These are phyloP conservation scores for Aspergillus aculeatus DNA, from an alignment of 2,329 filamentous ascomycete genomes.

Conservation along the genomic window DNA sequence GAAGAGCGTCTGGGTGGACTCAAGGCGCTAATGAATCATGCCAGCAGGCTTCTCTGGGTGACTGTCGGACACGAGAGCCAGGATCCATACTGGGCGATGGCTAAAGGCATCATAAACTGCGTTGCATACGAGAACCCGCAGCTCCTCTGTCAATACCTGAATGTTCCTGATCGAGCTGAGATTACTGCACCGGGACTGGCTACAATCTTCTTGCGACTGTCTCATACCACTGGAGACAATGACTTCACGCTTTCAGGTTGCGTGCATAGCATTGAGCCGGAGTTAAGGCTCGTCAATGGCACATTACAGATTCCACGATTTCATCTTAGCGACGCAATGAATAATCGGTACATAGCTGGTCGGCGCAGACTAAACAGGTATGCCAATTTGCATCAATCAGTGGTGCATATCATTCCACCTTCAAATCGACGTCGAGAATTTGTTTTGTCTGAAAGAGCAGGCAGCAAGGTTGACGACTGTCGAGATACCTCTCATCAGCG, in stretches of 20 bases:
- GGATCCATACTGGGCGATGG: neutral
- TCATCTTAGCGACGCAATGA: neutral
- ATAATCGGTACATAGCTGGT: neutral
- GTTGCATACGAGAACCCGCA: slow-evolving; percentile 3
- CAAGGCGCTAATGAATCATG: neutral
- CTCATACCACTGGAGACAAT: neutral
- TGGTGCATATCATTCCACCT: neutral
- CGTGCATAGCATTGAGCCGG: slow-evolving; percentile 1
- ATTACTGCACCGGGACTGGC: neutral
- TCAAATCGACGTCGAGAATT: neutral
- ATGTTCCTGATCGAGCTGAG: neutral
- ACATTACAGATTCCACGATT: neutral
- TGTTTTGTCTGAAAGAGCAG: neutral
- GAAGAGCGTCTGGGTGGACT: neutral
- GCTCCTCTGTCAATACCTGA: slow-evolving; percentile 1
- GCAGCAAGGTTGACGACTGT: no score
- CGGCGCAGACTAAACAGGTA: neutral
- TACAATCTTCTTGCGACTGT: neutral
- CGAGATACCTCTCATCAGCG: neutral
- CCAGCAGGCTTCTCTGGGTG: slow-evolving; percentile 5
- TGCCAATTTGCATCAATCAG: neutral
- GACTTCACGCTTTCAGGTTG: neutral
- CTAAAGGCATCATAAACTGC: slow-evolving; percentile 2
- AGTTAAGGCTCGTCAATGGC: neutral
- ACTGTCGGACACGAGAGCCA: slow-evolving; percentile 3